phyloP scores from a whole-genome alignment of 352 stramenopile genomes.

The Globisporangium barbulae region DNA sequence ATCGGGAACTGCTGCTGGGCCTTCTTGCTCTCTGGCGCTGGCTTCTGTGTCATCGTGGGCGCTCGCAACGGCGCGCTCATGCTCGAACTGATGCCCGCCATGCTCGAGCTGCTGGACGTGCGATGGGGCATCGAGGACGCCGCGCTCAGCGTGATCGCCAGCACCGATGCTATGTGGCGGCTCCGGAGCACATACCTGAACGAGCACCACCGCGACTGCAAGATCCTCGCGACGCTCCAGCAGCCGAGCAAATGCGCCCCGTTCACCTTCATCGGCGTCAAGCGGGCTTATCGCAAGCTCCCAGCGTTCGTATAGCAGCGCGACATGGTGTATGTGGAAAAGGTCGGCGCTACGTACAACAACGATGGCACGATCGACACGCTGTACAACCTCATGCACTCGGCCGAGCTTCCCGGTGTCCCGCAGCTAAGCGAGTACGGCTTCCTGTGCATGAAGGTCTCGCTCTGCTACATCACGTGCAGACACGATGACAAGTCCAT shows the following conservation, averaged over 20 bases:
- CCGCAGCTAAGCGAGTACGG: no score
- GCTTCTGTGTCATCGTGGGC: neutral
- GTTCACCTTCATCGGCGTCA: conserved; percentile 42
- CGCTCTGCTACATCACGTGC: conserved; percentile 39
- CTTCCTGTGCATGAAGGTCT: conserved; percentile 34
- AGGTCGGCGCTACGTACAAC: neutral
- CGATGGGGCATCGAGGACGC: neutral
- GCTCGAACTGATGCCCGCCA: no score
- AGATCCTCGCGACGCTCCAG: conserved; percentile 36
- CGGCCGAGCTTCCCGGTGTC: conserved; percentile 32
- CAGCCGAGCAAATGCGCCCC: conserved; percentile 26
- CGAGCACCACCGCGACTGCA: no score
- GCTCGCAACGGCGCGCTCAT: no score
- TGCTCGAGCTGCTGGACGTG: no score
- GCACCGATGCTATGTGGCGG: no score
- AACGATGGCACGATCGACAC: conserved; percentile 6
- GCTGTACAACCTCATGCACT: conserved; percentile 32
- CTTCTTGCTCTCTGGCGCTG: neutral
- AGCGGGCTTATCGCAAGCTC: conserved; percentile 29
- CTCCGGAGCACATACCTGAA: no score
- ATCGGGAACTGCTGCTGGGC: neutral
- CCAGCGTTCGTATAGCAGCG: conserved; percentile 29
- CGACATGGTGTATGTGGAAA: conserved; percentile 39
- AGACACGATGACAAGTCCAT: conserved; percentile 20
- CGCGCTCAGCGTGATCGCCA: no score